Evolutionary conservation across 73 alveolate genomes (phyloP), one percentile per base, ranked within the genome.

Genomic region (Paraurostyla sp.): DNA sequence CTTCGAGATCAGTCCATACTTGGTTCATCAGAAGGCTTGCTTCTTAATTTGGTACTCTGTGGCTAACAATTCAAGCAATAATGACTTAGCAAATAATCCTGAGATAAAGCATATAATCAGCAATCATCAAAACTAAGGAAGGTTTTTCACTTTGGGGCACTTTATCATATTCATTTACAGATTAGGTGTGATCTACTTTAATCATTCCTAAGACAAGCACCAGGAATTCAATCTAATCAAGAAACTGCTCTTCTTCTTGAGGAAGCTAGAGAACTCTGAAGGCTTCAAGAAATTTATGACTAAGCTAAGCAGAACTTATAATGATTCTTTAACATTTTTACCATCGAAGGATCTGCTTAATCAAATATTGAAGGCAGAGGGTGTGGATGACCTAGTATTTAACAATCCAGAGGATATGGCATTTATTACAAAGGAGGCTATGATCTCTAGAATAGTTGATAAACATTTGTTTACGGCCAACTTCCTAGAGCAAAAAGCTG

Each of bases 31-130:
- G 22, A 83, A 69, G 33, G 82, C 82, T 27, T 23, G 85, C 32
- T 83, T 83, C 45, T 49, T 83, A 22, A 83, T 83, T 62, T 83
- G 92, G 92, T 83, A 62, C 30, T 83, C 84, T 4, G 59, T 83
- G 7, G 15, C 29, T 4, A 27, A 63, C 4, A 29, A 76, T 20
- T 16, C 11, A 32, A 9, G 43, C 18, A 50, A 20, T 2, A 2
- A 29, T 3, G 89, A 78, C 22, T 59, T 78, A 16, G 7, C 80
- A 1, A 78, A 78, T 52, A 78, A 78, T 36, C 41, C 45, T 23
- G 89, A 54, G 29, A 6, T 32, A n/a, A 78, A 54, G 40, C 7
- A 11, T 0, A 9, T 78, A 0, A 18, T 78, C 2, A 27, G 65
- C 13, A 78, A 78, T 9, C 22, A 30, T 7, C 36, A 78, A 7